Evolutionary conservation across 768 basidiomycete genomes (phyloP).

Genomic region (Suillus weaverae): DNA sequence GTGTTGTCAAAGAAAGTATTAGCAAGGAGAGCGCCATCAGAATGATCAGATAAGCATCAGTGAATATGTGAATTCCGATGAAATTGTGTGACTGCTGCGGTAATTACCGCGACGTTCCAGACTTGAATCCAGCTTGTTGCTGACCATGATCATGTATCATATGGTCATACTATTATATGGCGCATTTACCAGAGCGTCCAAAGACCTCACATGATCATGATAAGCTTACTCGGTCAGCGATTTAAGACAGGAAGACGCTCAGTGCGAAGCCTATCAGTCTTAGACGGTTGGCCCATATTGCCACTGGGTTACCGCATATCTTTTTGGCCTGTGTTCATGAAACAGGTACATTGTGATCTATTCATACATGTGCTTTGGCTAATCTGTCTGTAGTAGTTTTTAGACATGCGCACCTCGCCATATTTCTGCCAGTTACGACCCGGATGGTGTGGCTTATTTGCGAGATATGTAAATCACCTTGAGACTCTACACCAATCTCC

Average conservation of each 20-base stretch:
- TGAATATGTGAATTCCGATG: too few relatives aligned
- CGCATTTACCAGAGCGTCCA: too few relatives aligned
- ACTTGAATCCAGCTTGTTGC: too few relatives aligned
- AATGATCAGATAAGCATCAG: too few relatives aligned
- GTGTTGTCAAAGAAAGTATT: too few relatives aligned
- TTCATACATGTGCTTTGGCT: neutral
- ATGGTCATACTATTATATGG: too few relatives aligned
- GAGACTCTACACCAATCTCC: slow-evolving; percentile 36
- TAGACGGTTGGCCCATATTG: neutral
- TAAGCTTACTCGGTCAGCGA: too few relatives aligned
- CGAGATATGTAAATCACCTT: neutral
- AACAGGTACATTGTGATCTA: neutral
- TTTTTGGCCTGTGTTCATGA: neutral
- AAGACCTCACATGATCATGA: too few relatives aligned
- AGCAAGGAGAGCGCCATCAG: too few relatives aligned
- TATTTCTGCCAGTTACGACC: neutral
- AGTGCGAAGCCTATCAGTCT: neutral
- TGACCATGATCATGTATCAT: too few relatives aligned
- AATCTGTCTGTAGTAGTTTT: neutral
- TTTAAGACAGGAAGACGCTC: neutral
- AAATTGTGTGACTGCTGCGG: too few relatives aligned
- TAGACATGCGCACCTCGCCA: neutral
- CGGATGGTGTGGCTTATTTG: neutral
- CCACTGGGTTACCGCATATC: neutral
- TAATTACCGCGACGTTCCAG: too few relatives aligned